Base-by-base conservation (phyloP, 805 yeast species). In the Blastobotrys robertii region DNA sequence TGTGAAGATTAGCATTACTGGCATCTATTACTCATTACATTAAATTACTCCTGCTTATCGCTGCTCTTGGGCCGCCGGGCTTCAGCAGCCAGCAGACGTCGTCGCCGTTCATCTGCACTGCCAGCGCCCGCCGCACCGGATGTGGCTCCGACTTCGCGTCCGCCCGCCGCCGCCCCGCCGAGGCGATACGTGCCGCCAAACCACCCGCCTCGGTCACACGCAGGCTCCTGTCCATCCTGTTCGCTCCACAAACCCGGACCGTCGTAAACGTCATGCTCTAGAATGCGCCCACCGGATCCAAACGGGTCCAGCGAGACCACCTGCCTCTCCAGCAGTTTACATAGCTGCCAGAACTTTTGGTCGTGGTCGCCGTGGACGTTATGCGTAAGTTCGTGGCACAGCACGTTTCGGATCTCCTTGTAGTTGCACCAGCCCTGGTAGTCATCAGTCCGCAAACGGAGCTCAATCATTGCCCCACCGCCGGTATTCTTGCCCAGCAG, bases 311-410 rank as follows among this genome's bases (percentile, higher is more conserved):
- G 34, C 7, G 45, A 47, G 11, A 58, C 49, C 14, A 60, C 63
- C 42, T 65, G 64, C 34, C 49, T 44, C 50, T 65, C 68, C 30
- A 65, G 56, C 31, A 36, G 47, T 37, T 50, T 47, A 43, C 60
- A 57, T 5, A 65, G 50, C 8, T 49, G 52, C 67, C 66, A 62
- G 43, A 65, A 65, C 40, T 55, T 44, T 12, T 53, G 46, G 42
- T 59, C 58, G 44, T 65, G 69, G 8, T 60, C 66, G 6, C 54
- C 44, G 38, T 58, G 53, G 7, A 54, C 60, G 43, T 65, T 65
- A 43, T 65, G 69, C 10, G 69, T 56, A 15, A 65, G 54, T 42
- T 65, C 69, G 42, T 65, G 69, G 44, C 67, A 61, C 25, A 65
- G 51, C 8, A 62, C 64, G 39, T 52, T 56, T 33, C 59, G 43